A percentile compares a stretch with the other conserved stretches of the same genome.
These are phyloP conservation scores for Umbellularia californica DNA, from an alignment of 164 flowering plant species.

Conservation along the genomic window DNA sequence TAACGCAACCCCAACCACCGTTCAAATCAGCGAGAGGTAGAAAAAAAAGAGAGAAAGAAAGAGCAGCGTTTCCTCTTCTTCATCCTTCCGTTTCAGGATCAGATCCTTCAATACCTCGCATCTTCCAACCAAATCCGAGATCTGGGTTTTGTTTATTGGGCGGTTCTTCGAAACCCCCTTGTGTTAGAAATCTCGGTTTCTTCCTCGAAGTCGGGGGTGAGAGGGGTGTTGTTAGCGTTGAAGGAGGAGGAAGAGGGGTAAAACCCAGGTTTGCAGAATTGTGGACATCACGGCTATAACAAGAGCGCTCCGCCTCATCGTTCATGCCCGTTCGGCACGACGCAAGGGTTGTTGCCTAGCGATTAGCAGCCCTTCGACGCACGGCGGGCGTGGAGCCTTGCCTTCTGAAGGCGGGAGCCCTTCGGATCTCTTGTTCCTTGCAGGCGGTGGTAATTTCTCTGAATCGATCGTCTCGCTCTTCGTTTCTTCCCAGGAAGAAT, in stretches of 20 bases:
- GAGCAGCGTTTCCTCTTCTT: neutral
- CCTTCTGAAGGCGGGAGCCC: slow-evolving; percentile 81
- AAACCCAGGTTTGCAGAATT: slow-evolving; percentile 12
- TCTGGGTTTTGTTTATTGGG: neutral
- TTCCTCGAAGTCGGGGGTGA: neutral
- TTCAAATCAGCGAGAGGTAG: neutral
- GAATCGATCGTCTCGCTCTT: neutral
- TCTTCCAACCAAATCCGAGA: neutral
- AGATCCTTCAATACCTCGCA: neutral
- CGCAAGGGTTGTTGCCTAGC: slow-evolving; percentile 12
- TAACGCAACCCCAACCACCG: neutral
- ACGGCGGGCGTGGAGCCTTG: slow-evolving; percentile 78
- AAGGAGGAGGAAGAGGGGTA: slow-evolving; percentile 2
- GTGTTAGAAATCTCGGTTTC: neutral
- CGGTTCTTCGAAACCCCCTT: neutral
- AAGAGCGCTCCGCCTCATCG: slow-evolving; percentile 16
- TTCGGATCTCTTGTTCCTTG: slow-evolving; percentile 72
- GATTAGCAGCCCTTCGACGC: slow-evolving; percentile 41
- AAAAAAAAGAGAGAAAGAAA: neutral
- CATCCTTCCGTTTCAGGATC: neutral
- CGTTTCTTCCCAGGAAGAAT: neutral
- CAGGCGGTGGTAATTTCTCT: slow-evolving; percentile 46
- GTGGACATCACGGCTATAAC: slow-evolving; percentile 33
- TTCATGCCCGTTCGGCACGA: slow-evolving; percentile 22
- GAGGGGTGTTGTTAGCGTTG: neutral